Base-by-base conservation (phyloP, 306 rosid species). In the Fragaria vesca region DNA sequence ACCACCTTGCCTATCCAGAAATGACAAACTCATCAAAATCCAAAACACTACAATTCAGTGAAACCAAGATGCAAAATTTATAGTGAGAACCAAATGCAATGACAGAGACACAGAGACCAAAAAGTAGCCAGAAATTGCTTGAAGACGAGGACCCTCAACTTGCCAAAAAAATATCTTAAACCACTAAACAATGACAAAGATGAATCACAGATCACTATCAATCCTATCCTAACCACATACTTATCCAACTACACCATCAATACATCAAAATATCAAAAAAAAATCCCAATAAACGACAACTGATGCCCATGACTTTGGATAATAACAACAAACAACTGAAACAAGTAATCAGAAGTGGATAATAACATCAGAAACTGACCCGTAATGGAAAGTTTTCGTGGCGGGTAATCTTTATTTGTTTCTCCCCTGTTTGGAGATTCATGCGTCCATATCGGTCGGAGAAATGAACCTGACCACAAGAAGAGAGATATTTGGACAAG, bases 141-240 rank as follows among this genome's bases (percentile, higher is more conserved):
- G 61, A 83, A 75, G 66, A 81, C 48, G 63, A 76, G 46, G 36
- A 47, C 60, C 61, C 71, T 58, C 76, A 50, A 63, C 73, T 70
- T 57, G 79, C 65, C 65, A 54, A 16, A 52, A 60, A 40, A 77
- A 81, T 71, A 77, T 80, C 78, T 48, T 42, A 73, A 62, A 9
- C 76, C 72, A 42, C 66, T 2, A 66, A 24, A 46, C 45, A 54
- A 73, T n/a, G 55, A 77, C 47, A 77, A 73, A 30, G 20, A 77
- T 72, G 68, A 57, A 48, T 50, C 73, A 52, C 78, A 72, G 16
- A 66, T 78, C 83, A 61, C 80, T 74, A 15, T 83, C 84, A 69
- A 83, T 79, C 84, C 81, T 54, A 83, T 79, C 86, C 81, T 54
- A 76, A 62, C 83, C 79, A 46, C 76, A 66, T 24, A 57, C 83